These are phyloP conservation scores for Trichoderma afroharzianum DNA, from an alignment of 2,329 filamentous ascomycete species.

Conservation along the genomic window DNA sequence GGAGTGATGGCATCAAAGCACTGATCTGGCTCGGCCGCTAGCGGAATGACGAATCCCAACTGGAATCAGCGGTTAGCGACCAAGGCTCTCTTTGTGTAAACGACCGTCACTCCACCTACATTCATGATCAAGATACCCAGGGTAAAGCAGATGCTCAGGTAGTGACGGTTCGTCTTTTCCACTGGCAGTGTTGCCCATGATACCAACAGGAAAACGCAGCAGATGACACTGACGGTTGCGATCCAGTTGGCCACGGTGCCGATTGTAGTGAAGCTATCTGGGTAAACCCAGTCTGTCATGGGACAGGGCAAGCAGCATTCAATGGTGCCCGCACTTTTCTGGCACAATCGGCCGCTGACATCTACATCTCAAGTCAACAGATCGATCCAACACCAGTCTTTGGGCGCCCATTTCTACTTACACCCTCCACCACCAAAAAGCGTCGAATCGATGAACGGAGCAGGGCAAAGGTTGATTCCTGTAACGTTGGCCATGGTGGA, in stretches of 20 bases:
- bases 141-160: conserved; percentile 84
- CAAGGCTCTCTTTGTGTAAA: not conserved
- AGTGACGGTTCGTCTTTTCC: conserved; percentile 88
- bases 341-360: conserved; percentile 53
- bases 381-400: not conserved
- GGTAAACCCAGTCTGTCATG: conserved; percentile 70
- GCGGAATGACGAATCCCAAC: conserved; percentile 86
- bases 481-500: conserved; percentile 30
- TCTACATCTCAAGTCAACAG: conserved; percentile 40
- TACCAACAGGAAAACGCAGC: conserved; percentile 70
- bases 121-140: conserved; percentile 74
- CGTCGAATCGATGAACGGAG: conserved; percentile 65
- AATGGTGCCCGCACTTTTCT: conserved; percentile 45
- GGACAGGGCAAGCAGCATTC: conserved; percentile 90
- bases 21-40: conserved; percentile 72
- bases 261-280: conserved; percentile 56
- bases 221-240: conserved; percentile 68
- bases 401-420: conserved; percentile 37
- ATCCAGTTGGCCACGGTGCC: conserved; percentile 75
- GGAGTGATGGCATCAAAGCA: conserved; percentile 91
- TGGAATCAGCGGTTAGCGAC: conserved; percentile 36
- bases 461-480: conserved; percentile 54
- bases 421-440: conserved; percentile 65
- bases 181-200: conserved; percentile 79
- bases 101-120: conserved; percentile 47